Evolutionary conservation across 257 asterid genomes (phyloP).

Genomic region (Fraxinus pennsylvanica): DNA sequence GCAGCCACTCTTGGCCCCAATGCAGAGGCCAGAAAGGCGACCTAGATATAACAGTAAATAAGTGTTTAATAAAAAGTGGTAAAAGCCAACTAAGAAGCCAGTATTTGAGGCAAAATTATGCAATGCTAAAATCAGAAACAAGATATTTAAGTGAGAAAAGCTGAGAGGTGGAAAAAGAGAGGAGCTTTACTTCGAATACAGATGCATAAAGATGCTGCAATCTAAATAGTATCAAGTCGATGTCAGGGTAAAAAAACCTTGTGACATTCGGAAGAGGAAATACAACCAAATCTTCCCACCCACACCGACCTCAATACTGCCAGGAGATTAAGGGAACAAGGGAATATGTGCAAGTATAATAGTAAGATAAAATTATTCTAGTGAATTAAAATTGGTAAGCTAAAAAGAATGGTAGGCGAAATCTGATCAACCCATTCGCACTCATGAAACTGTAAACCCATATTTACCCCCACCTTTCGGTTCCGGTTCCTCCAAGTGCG

Average conservation of each 20-base stretch:
- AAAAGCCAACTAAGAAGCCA: no score
- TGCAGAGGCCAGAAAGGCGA: constrained; percentile 63
- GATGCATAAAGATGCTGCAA: not conserved
- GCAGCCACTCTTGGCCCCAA: constrained; percentile 79
- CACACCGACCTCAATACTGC: no score
- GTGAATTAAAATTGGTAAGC: no score
- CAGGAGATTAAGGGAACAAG: no score
- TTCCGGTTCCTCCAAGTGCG: no score
- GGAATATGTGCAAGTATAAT: not conserved
- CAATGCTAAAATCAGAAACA: not conserved
- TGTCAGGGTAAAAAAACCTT: not conserved
- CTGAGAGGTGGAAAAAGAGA: not conserved
- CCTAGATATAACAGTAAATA: constrained; percentile 44
- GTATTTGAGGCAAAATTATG: no score
- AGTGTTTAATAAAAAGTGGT: constrained; percentile 9
- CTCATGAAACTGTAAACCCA: no score
- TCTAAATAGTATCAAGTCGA: not conserved
- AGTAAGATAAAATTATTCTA: no score
- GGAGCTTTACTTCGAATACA: not conserved
- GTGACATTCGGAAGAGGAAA: not conserved
- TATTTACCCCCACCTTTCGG: no score
- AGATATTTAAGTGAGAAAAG: not conserved
- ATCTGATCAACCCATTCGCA: no score
- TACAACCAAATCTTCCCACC: no score
- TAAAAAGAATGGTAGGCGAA: no score